Conservation (phyloP, 1,284 basidiomycete species). For the Cutaneotrichosporon mucoides region DNA sequence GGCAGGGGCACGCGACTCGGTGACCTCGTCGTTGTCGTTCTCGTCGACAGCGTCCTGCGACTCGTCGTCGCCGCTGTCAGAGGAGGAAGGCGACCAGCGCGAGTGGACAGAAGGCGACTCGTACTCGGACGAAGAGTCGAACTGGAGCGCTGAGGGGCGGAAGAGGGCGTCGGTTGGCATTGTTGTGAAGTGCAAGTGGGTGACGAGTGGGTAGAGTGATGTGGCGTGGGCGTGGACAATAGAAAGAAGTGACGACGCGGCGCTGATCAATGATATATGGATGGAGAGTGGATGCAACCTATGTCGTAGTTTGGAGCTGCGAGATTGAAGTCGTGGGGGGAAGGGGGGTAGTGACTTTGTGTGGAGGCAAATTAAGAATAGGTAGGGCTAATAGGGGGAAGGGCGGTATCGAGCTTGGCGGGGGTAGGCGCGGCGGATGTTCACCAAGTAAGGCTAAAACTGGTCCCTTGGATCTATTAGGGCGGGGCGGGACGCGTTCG, state of each 20-base stretch:
- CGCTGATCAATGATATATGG: background rate
- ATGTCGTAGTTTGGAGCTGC: background rate
- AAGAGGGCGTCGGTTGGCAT: constrained; percentile 18
- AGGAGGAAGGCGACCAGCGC: constrained; percentile 1
- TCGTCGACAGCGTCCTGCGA: constrained; percentile 3
- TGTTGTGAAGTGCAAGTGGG: background rate
- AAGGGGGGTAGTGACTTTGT: background rate
- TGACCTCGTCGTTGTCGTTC: constrained; percentile 6
- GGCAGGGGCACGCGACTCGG: background rate
- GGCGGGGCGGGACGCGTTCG: no score
- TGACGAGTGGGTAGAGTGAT: no score
- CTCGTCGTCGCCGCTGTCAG: constrained; percentile 11
- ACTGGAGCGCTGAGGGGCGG: constrained; percentile 9
- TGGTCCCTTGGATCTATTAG: no score
- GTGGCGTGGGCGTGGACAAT: no score
- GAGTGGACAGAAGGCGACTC: background rate
- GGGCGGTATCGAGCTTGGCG: no score
- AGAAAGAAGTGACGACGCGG: no score
- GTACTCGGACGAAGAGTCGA: background rate
- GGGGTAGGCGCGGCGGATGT: no score
- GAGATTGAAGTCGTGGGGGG: background rate
- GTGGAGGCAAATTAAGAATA: background rate
- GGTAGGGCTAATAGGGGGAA: background rate
- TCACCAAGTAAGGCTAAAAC: no score
- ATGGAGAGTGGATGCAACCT: background rate